Conservation (phyloP, 192 early-diverging fungal genomes). For the Coemansia aciculifera region DNA sequence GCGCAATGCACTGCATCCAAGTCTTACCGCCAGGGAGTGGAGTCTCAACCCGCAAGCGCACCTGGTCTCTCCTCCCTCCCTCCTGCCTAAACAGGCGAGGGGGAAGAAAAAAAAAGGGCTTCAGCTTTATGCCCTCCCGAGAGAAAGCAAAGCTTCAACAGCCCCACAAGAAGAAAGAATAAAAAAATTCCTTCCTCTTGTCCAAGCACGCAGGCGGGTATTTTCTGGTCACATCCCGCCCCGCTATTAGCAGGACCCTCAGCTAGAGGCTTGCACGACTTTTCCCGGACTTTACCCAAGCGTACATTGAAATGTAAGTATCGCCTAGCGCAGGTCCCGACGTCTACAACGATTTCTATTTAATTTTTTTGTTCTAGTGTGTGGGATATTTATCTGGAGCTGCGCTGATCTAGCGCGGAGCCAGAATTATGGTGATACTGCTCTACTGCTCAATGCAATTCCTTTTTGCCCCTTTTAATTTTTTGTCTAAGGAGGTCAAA, state of each 20-base stretch:
- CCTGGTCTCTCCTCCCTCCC: background rate
- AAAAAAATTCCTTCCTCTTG: background rate
- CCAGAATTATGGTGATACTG: background rate
- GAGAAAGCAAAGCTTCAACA: slow-evolving; percentile 7
- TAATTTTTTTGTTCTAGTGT: background rate
- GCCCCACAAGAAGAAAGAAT: background rate
- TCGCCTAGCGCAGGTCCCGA: slow-evolving; percentile 48
- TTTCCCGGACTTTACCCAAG: slow-evolving; percentile 50
- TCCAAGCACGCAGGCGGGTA: background rate
- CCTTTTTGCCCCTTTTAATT: background rate
- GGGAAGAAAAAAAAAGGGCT: background rate
- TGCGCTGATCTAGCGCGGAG: background rate
- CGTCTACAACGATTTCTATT: slow-evolving; percentile 24
- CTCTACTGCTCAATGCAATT: background rate
- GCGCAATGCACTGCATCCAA: slow-evolving; percentile 54
- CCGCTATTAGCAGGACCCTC: slow-evolving; percentile 49
- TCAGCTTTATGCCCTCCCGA: slow-evolving; percentile 3
- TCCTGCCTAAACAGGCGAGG: background rate
- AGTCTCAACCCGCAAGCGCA: slow-evolving; percentile 18
- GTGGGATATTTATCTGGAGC: background rate
- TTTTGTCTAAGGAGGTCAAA: background rate
- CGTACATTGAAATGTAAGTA: slow-evolving; percentile 30
- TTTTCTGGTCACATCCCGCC: slow-evolving; percentile 49
- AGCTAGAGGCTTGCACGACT: slow-evolving; percentile 36
- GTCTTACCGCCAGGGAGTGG: slow-evolving; percentile 36